Base-by-base conservation (phyloP, 768 basidiomycete genomes). In the Agaricus subrufescens region DNA sequence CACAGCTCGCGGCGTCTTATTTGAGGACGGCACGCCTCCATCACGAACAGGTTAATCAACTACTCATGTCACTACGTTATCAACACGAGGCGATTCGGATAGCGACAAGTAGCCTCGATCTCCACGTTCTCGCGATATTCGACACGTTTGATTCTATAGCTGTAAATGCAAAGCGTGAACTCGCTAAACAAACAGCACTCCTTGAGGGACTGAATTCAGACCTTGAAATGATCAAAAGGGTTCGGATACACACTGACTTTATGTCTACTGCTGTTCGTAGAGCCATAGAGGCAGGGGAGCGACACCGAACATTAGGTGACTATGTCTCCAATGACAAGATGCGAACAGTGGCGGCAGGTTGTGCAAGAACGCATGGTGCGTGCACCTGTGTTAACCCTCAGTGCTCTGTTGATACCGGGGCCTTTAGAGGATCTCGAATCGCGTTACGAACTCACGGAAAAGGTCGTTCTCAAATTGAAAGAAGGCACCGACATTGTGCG, bases 251-350 rank as follows among this genome's bases (percentile, higher is more conserved):
- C 62, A 75, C 77, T 52, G 89, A 91, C 56, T 92, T 93, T 60
- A 72, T 91, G 69, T 89, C 87, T 14, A 73, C 78, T 6, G 72
- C 81, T 1, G 81, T 85, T 50, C 76, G 87, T 37, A 84, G 77
- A 61, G 83, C 86, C 2, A 87, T 91, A 44, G 87, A 91, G 56
- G 75, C 79, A 0, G 91, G 89, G 3, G 85, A 84, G 54, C 79
- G 74, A 53, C 79, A 79, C 12, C 76, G 91, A 45, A 87, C 86
- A 10, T 68, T 94, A 40, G 89, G 86, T 10, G 89, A 90, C 66
- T 94, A 92, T 67, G 89, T 94, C 26, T 86, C 86, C 14, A 79
- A 76, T 60, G 80, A 75, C 49, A 90, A 86, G 72, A 94, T 94
- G 91, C 79, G 75, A 62, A 81, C 88, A 65, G 91, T 94, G 1